Evolutionary conservation across 192 early-diverging fungal species (phyloP), one percentile per base, ranked within the genome.

Genomic region (Linnemannia elongata): DNA sequence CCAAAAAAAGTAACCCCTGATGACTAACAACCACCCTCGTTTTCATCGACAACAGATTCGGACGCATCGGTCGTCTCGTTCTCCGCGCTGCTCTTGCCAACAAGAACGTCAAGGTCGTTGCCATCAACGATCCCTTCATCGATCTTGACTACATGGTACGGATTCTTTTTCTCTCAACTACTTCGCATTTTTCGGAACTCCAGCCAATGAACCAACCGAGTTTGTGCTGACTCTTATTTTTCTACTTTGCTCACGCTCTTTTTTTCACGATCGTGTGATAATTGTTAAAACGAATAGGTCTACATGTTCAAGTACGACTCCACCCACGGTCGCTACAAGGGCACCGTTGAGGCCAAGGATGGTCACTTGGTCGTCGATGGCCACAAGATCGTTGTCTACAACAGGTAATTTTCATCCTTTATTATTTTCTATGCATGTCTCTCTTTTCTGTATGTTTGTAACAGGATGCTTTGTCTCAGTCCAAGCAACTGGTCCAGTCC

Each of bases 301-400:
- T 99, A 98, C 94, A 91, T 98, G 89, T 91, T 98, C 88, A 97
- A 98, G 94, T 99, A 98, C 92, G 98, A 99, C 94, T 98, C 98
- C 72, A 98, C 97, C 88, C 98, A 99, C 92, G 98, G 98, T 76
- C 94, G 94, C 78, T 97, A 95, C 95, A 95, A 96, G 90, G 97
- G 96, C 74, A 90, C 91, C 42, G 96, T 97, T 80, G 89, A 90
- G 85, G 82, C 90, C 89, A 92, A 95, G 91, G 93, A 95, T 90
- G 96, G 95, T 85, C 95, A 96, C 92, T 94, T 99, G 38, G 74
- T 96, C 79, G 95, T 99, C 73, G 96, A 99, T 90, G 97, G 98
- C 83, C 72, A 93, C 78, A 52, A 89, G 55, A 96, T 99, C 90
- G 72, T 89, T 72, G 95, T 97, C 90, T 94, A 92, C 92, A 82